phyloP scores from a whole-genome alignment of 192 early-diverging fungal species.

The Coemansia sp. region DNA sequence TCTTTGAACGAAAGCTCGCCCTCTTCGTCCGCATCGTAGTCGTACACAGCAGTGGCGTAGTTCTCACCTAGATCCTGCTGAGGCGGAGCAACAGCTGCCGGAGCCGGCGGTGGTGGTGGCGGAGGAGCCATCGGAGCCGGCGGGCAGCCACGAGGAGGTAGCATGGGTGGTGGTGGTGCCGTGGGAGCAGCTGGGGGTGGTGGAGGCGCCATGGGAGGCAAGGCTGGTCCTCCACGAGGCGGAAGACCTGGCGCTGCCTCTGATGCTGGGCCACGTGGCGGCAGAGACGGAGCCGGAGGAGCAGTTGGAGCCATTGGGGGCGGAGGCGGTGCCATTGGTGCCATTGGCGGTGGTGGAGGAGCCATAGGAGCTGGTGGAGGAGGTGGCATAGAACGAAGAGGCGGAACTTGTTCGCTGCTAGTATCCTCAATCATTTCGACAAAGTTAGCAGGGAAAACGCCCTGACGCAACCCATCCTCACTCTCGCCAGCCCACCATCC shows the following conservation, averaged over 20 bases:
- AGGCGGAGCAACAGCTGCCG: constrained; percentile 6
- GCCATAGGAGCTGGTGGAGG: constrained; percentile 8
- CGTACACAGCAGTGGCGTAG: constrained; percentile 71
- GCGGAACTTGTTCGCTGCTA: neutral
- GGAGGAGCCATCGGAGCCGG: constrained; percentile 6
- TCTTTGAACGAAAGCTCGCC: constrained; percentile 86
- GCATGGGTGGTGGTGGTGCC: constrained; percentile 18
- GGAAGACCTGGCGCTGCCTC: constrained; percentile 20
- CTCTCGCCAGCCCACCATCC: constrained; percentile 93
- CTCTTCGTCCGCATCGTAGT: constrained; percentile 83
- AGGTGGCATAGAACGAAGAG: neutral
- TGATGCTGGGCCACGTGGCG: neutral
- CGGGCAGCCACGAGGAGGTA: constrained; percentile 17
- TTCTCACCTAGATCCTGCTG: constrained; percentile 38
- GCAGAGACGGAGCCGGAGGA: constrained; percentile 20
- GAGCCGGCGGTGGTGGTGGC: constrained; percentile 24
- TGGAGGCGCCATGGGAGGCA: constrained; percentile 11
- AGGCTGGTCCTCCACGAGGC: neutral
- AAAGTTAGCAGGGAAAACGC: constrained; percentile 83
- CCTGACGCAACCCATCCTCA: constrained; percentile 70
- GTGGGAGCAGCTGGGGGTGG: constrained; percentile 5
- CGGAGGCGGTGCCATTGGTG: constrained; percentile 18
- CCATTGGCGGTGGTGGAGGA: constrained; percentile 11
- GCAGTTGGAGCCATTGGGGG: constrained; percentile 26
- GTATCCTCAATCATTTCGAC: constrained; percentile 60